Evolutionary conservation across 495 filamentous ascomycete genomes (phyloP).

Genomic region (Xylona heveae): DNA sequence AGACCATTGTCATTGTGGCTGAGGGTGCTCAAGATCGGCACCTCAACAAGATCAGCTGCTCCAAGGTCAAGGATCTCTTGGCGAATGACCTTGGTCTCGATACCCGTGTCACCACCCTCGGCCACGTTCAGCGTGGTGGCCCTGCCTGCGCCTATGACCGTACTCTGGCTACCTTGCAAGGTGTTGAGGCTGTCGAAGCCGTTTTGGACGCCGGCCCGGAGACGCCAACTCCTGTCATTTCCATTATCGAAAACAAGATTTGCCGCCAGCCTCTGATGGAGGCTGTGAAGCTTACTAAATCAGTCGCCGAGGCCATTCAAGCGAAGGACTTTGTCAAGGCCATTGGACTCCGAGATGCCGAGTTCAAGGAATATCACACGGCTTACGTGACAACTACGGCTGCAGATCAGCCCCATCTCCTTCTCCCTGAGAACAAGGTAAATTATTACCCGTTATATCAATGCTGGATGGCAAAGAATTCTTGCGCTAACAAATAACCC

Average conservation of each 20-base stretch:
- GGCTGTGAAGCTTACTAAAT: conserved; percentile 66
- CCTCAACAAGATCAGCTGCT: conserved; percentile 63
- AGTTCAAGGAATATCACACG: conserved; percentile 83
- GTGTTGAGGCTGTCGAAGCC: conserved; percentile 88
- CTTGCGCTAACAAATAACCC: background rate
- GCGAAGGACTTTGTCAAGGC: conserved; percentile 64
- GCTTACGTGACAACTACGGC: conserved; percentile 79
- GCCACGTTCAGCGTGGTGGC: conserved; percentile 90
- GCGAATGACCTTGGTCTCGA: conserved; percentile 63
- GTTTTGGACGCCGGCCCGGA: conserved; percentile 82
- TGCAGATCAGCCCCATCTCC: conserved; percentile 35
- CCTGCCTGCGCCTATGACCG: conserved; percentile 85
- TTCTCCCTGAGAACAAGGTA: conserved; percentile 55
- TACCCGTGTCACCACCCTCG: conserved; percentile 84
- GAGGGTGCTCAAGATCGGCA: conserved; percentile 81
- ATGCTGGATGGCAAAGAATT: conserved; percentile 5
- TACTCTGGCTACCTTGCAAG: conserved; percentile 81
- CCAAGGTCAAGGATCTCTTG: conserved; percentile 69
- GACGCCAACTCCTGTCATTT: conserved; percentile 83
- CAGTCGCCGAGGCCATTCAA: conserved; percentile 61
- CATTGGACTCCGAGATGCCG: conserved; percentile 71
- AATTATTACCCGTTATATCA: background rate
- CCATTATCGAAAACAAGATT: conserved; percentile 96
- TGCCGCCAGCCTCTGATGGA: conserved; percentile 70
- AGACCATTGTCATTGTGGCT: conserved; percentile 94